A percentile compares a stretch with the other conserved stretches of the same genome.
These are phyloP conservation scores for Aristolochia californica DNA, from an alignment of 164 flowering plant species.

Conservation along the genomic window DNA sequence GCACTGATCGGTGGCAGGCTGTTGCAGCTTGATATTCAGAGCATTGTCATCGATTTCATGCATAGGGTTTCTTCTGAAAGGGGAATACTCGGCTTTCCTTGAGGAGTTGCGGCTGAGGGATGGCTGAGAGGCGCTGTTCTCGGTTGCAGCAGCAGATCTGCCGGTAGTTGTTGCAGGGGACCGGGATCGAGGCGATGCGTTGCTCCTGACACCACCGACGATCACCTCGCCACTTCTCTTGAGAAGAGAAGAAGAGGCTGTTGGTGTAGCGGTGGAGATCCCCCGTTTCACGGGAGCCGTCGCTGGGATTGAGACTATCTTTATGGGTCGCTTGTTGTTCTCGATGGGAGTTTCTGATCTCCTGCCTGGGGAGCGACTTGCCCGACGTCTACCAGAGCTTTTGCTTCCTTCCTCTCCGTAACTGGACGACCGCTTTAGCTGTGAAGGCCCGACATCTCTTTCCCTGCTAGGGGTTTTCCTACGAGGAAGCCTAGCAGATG, in stretches of 20 bases:
- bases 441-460: constrained; percentile 23
- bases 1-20: background rate
- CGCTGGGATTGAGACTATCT: constrained; percentile 79
- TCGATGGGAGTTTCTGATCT: constrained; percentile 39
- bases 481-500: constrained; percentile 30
- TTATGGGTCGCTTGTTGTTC: constrained; percentile 36
- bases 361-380: constrained; percentile 75
- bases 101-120: constrained; percentile 74
- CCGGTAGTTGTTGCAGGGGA: constrained; percentile 47
- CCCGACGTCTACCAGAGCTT: constrained; percentile 46
- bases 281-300: constrained; percentile 1
- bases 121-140: constrained; percentile 17
- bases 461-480: constrained; percentile 81
- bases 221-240: constrained; percentile 42
- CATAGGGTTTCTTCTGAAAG: constrained; percentile 72
- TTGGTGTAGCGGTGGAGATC: background rate
- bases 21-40: constrained; percentile 8
- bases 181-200: constrained; percentile 66
- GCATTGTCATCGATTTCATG: constrained; percentile 50
- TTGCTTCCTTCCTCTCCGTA: constrained; percentile 45
- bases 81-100: constrained; percentile 75
- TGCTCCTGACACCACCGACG: constrained; percentile 17
- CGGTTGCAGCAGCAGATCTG: constrained; percentile 13
- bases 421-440: constrained; percentile 49
- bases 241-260: background rate